Base-by-base conservation (phyloP, 2,329 filamentous ascomycete genomes). In the Pseudofabraea citricarpa region DNA sequence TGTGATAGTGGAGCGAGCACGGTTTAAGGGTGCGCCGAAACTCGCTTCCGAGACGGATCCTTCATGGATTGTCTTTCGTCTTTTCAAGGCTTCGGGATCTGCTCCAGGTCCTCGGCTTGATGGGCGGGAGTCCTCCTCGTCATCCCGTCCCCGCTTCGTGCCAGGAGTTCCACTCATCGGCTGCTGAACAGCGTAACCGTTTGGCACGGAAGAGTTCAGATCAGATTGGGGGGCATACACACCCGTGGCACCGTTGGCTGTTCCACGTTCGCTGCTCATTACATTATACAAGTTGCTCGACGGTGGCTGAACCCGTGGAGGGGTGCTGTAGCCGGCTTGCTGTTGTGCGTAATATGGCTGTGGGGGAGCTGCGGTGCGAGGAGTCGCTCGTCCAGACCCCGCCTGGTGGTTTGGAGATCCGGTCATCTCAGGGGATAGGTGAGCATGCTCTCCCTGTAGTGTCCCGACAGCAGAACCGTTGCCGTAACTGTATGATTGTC, bases 211-310 rank as follows among this genome's bases (percentile, higher is more conserved):
- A 47, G 63, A 66, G 31, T 66, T 63, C 64, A 83, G 71, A 54
- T 86, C 83, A 5, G 75, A 68, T 19, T 85, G 74, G 13, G 81
- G 74, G 24, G 79, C 76, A 61, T 94, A 94, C 6, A 83, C 77
- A 53, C 75, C 75, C 16, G 75, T 68, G 10, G 79, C 66, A 22
- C 73, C 75, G 53, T 87, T 88, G 15, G 77, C 70, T 9, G 79
- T 65, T 22, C 73, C 79, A 20, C 87, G 79, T 47, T 88, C 85
- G 60, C 87, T 89, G 62, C 85, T 90, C 70, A 95, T 90, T 50
- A 94, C 85, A 64, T 83, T 94, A 73, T 95, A 95, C 40, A 95
- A 71, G 60, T 82, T 94, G 71, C 87, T 90, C 1, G 87, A 83
- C 3, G 85, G 76, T 47, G 81, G 73, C 45, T 73, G 68, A 7